phyloP scores from a whole-genome alignment of 805 yeast species.

The Saturnispora diversa region DNA sequence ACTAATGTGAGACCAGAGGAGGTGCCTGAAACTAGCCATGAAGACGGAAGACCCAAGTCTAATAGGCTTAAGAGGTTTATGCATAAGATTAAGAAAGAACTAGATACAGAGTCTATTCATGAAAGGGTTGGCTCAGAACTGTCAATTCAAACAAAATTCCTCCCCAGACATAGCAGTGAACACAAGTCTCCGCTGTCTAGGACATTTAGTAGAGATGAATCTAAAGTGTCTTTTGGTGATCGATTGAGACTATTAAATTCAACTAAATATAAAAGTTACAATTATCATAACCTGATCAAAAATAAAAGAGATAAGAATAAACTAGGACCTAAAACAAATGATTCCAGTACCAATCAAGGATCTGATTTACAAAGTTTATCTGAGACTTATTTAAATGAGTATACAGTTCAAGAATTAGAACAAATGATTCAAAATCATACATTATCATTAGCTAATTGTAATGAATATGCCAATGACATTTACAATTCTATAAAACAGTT shows the following conservation, averaged over 20 bases:
- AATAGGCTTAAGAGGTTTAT: conserved; percentile 20
- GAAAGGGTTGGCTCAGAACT: conserved; percentile 3
- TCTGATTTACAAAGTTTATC: neutral
- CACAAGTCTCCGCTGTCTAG: conserved; percentile 26
- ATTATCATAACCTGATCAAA: conserved; percentile 23
- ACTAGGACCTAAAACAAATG: conserved; percentile 33
- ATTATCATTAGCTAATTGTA: conserved; percentile 29
- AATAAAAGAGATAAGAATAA: conserved; percentile 27
- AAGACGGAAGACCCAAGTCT: neutral
- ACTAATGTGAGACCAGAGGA: conserved; percentile 24
- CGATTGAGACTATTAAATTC: conserved; percentile 12
- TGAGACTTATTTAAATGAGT: conserved; percentile 10
- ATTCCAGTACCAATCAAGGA: conserved; percentile 16
- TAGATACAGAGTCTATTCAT: conserved; percentile 4
- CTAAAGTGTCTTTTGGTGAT: conserved; percentile 18
- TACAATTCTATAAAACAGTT: conserved; percentile 40
- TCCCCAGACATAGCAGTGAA: conserved; percentile 16
- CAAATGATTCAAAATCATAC: conserved; percentile 22
- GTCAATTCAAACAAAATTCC: conserved; percentile 8
- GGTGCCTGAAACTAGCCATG: neutral
- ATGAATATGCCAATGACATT: conserved; percentile 38
- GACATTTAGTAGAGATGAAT: conserved; percentile 25
- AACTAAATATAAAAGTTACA: conserved; percentile 26
- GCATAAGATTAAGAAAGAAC: conserved; percentile 17
- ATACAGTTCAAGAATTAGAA: conserved; percentile 28